Conservation (phyloP, 805 yeast species). For the Kazachstania psychrophila region DNA sequence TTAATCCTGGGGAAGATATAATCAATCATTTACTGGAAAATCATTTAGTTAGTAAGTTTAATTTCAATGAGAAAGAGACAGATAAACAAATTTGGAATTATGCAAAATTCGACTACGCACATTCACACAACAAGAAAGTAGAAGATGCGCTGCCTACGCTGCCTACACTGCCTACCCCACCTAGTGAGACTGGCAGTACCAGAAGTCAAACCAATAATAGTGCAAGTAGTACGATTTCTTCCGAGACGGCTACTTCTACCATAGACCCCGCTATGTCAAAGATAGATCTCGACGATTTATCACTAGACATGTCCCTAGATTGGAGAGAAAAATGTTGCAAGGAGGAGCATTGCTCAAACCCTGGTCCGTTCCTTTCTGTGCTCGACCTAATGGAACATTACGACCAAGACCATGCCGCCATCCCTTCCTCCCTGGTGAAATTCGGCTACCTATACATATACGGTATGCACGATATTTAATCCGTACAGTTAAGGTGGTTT, state of each 20-base stretch:
- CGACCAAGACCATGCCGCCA: constrained; percentile 15
- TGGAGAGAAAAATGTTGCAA: constrained; percentile 14
- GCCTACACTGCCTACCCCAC: not conserved
- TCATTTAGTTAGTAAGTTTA: constrained; percentile 12
- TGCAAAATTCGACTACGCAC: constrained; percentile 1
- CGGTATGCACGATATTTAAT: not conserved
- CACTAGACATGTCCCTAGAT: not conserved
- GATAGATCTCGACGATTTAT: not conserved
- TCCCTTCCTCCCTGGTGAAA: constrained; percentile 17
- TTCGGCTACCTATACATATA: constrained; percentile 13
- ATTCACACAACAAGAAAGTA: not conserved
- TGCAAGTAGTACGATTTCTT: not conserved
- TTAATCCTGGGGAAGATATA: constrained; percentile 9
- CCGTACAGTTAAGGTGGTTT: too few species aligned
- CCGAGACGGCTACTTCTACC: not conserved
- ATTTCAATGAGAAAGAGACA: constrained; percentile 2
- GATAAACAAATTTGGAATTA: constrained; percentile 3
- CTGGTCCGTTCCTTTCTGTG: constrained; percentile 7
- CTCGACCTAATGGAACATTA: constrained; percentile 19
- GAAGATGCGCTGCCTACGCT: not conserved
- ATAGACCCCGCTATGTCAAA: too few species aligned
- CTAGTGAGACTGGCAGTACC: not conserved
- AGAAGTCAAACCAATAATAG: constrained; percentile 5
- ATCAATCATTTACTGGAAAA: constrained; percentile 14
- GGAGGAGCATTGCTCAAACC: constrained; percentile 4